Evolutionary conservation across 768 basidiomycete species (phyloP).

Genomic region (Kondoa malvinella): DNA sequence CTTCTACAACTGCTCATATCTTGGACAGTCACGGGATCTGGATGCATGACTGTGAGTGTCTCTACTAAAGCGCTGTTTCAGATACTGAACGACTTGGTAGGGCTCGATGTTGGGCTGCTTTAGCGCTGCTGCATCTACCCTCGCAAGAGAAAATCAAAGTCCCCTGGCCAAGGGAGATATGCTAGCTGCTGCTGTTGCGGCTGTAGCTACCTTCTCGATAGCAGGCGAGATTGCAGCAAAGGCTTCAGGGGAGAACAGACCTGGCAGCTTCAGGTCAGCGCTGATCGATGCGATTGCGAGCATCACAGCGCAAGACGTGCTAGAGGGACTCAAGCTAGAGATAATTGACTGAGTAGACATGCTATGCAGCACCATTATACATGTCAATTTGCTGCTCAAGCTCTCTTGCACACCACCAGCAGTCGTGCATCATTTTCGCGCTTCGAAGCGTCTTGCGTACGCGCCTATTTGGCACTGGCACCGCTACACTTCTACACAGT

Average conservation of each 20-base stretch:
- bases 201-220: neutral
- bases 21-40: neutral
- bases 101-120: neutral
- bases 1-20: neutral
- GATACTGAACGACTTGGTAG: neutral
- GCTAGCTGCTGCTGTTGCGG: neutral
- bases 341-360: too few relatives aligned
- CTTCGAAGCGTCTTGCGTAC: neutral
- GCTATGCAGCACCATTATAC: too few relatives aligned
- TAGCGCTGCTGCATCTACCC: neutral
- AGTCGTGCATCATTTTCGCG: too few relatives aligned
- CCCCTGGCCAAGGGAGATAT: neutral
- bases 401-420: too few relatives aligned
- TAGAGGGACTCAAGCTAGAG: too few relatives aligned
- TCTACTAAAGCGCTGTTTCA: neutral
- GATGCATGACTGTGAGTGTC: neutral
- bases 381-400: too few relatives aligned
- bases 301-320: too few relatives aligned
- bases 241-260: neutral
- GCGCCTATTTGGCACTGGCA: neutral
- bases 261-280: neutral
- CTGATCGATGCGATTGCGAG: neutral
- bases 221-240: conserved; percentile 3
- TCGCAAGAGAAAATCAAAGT: neutral
- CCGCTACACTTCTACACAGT: neutral